Evolutionary conservation across 352 stramenopile species (phyloP).

Genomic region (Phytopythium montanum): DNA sequence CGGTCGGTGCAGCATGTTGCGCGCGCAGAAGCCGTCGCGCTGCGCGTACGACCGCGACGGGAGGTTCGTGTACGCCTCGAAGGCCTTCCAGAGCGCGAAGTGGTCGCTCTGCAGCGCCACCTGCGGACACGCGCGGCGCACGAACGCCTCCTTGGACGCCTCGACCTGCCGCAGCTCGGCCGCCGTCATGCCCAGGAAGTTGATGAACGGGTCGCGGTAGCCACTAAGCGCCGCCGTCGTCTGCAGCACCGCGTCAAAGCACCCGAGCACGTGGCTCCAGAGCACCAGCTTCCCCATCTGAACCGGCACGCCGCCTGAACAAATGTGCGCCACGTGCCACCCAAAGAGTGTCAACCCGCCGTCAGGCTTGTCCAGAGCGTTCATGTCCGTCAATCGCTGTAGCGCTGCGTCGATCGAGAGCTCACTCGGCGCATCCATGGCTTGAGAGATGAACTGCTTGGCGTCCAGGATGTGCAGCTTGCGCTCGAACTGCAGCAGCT

Average conservation of each 20-base stretch:
- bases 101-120: conserved; percentile 64
- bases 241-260: conserved; percentile 55
- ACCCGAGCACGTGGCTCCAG: conserved; percentile 65
- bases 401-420: conserved; percentile 90
- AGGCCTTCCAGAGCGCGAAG: conserved; percentile 61
- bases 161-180: conserved; percentile 58
- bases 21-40: conserved; percentile 47
- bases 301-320: conserved; percentile 52
- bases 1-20: conserved; percentile 57
- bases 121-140: conserved; percentile 30
- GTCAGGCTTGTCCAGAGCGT: conserved; percentile 38
- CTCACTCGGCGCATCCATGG: conserved; percentile 92
- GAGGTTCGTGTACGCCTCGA: conserved; percentile 51
- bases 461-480: conserved; percentile 65
- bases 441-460: conserved; percentile 88
- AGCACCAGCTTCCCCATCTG: conserved; percentile 73
- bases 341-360: conserved; percentile 55
- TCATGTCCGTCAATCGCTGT: conserved; percentile 81
- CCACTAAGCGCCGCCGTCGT: conserved; percentile 68
- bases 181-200: conserved; percentile 59
- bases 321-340: conserved; percentile 75
- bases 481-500: conserved; percentile 70
- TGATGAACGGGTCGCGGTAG: conserved; percentile 76
- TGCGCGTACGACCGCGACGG: conserved; percentile 33
- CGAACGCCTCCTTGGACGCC: conserved; percentile 47